Evolutionary conservation across 495 filamentous ascomycete species (phyloP).

Genomic region (Endocarpon pusillum): DNA sequence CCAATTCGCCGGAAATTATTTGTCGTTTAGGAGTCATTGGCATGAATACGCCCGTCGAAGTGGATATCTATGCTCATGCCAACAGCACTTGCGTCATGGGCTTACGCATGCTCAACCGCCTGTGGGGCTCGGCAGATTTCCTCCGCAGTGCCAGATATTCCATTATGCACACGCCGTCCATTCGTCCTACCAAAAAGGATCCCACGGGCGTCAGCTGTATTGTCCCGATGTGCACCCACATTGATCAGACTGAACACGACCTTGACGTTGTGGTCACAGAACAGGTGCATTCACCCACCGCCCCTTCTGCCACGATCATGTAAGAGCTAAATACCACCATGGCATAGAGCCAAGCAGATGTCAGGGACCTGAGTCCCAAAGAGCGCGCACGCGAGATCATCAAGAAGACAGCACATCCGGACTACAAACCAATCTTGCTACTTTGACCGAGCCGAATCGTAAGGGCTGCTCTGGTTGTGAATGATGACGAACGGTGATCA

Average conservation of each 20-base stretch:
- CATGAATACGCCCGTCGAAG: slow-evolving; percentile 92
- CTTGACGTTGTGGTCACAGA: slow-evolving; percentile 80
- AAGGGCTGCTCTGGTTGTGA: too few relatives aligned
- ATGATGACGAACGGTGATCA: too few relatives aligned
- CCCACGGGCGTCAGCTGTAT: slow-evolving; percentile 73
- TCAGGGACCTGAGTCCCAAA: slow-evolving; percentile 61
- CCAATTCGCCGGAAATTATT: slow-evolving; percentile 92
- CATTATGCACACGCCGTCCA: slow-evolving; percentile 85
- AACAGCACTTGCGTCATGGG: slow-evolving; percentile 89
- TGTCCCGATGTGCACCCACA: slow-evolving; percentile 82
- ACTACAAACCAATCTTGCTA: slow-evolving; percentile 74
- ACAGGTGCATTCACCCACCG: slow-evolving; percentile 20
- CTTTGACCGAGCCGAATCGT: slow-evolving; percentile 71
- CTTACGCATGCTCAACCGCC: slow-evolving; percentile 78
- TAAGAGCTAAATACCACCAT: slow-evolving; percentile 2
- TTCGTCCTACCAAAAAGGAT: slow-evolving; percentile 66
- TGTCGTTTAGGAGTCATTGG: slow-evolving; percentile 73
- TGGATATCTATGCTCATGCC: slow-evolving; percentile 88
- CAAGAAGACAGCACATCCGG: slow-evolving; percentile 72
- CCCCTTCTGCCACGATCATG: too few relatives aligned
- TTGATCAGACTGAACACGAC: slow-evolving; percentile 88
- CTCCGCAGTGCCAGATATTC: slow-evolving; percentile 67
- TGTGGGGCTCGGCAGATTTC: slow-evolving; percentile 82
- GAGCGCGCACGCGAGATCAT: slow-evolving; percentile 79
- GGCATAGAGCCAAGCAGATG: slow-evolving; percentile 55